phyloP scores from a whole-genome alignment of 108 stramenopile species.

The Nitzschia sp. region DNA sequence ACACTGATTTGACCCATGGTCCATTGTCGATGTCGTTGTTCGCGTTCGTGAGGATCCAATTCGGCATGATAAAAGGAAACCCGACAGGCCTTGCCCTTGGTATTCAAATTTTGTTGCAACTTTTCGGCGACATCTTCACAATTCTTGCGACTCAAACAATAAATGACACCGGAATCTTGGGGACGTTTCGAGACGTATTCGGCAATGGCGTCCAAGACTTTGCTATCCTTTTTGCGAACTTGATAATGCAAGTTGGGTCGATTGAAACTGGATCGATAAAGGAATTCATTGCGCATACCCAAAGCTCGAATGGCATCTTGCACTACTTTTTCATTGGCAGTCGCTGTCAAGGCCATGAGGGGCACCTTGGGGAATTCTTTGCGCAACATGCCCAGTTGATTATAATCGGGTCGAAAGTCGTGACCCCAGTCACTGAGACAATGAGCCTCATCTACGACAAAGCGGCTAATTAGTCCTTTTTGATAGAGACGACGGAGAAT shows the following conservation, averaged over 20 bases:
- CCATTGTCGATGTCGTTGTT: constrained; percentile 90
- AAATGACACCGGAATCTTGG: constrained; percentile 94
- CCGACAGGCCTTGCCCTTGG: constrained; percentile 55
- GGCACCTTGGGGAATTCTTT: constrained; percentile 93
- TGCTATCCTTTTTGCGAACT: constrained; percentile 85
- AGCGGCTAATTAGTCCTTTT: constrained; percentile 82
- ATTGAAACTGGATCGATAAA: constrained; percentile 89
- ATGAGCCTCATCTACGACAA: constrained; percentile 99
- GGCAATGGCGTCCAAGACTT: constrained; percentile 79
- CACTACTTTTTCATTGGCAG: constrained; percentile 95
- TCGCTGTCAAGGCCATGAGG: constrained; percentile 97
- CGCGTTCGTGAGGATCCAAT: constrained; percentile 69
- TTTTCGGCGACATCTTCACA: constrained; percentile 85
- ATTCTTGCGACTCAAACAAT: constrained; percentile 95
- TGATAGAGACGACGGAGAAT: constrained; percentile 69
- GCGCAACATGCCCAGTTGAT: constrained; percentile 76
- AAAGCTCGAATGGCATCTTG: constrained; percentile 87
- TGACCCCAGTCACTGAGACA: constrained; percentile 67
- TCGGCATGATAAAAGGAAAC: constrained; percentile 98
- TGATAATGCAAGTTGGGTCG: constrained; percentile 95
- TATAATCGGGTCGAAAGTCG: constrained; percentile 92
- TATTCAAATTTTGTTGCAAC: constrained; percentile 60
- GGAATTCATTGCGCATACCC: constrained; percentile 73
- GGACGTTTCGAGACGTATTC: constrained; percentile 72
- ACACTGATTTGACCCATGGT: constrained; percentile 84